Conservation (phyloP, 2,329 filamentous ascomycete species). For the Mycosphaerella sp. region DNA sequence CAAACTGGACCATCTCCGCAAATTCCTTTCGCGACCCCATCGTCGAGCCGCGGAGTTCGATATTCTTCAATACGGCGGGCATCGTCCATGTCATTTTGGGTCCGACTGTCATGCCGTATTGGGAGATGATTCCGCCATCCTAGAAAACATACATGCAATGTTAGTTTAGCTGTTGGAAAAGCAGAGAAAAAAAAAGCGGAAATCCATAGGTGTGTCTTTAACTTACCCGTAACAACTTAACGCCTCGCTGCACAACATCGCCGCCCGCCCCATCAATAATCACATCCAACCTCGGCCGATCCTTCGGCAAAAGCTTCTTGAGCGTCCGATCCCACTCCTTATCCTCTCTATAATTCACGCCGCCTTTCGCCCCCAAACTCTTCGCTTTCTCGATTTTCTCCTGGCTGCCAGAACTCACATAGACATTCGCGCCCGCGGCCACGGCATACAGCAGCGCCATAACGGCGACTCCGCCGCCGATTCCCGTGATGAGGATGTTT, state of each 20-base stretch:
- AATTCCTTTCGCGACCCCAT: constrained; percentile 93
- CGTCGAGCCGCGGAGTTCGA: constrained; percentile 78
- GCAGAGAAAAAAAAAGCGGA: not conserved
- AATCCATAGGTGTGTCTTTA: not conserved
- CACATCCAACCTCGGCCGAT: constrained; percentile 67
- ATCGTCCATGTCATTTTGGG: constrained; percentile 86
- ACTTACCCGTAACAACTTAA: constrained; percentile 60
- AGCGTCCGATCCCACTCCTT: constrained; percentile 77
- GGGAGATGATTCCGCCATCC: constrained; percentile 72
- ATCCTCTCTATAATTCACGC: constrained; percentile 76
- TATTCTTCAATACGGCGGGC: constrained; percentile 75
- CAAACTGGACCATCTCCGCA: constrained; percentile 80
- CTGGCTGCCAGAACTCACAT: constrained; percentile 67
- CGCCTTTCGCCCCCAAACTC: constrained; percentile 68
- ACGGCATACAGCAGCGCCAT: constrained; percentile 74
- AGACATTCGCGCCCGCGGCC: constrained; percentile 69
- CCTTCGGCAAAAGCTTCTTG: constrained; percentile 53
- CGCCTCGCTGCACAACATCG: constrained; percentile 65
- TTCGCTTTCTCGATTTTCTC: constrained; percentile 70
- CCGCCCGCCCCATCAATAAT: constrained; percentile 90
- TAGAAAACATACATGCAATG: constrained; percentile 28
- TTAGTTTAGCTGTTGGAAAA: not conserved
- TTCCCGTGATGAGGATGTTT: constrained; percentile 82
- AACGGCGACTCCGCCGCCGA: constrained; percentile 86
- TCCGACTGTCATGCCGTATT: constrained; percentile 84